Evolutionary conservation across 495 filamentous ascomycete species (phyloP).

Genomic region (Sordaria brevicollis): DNA sequence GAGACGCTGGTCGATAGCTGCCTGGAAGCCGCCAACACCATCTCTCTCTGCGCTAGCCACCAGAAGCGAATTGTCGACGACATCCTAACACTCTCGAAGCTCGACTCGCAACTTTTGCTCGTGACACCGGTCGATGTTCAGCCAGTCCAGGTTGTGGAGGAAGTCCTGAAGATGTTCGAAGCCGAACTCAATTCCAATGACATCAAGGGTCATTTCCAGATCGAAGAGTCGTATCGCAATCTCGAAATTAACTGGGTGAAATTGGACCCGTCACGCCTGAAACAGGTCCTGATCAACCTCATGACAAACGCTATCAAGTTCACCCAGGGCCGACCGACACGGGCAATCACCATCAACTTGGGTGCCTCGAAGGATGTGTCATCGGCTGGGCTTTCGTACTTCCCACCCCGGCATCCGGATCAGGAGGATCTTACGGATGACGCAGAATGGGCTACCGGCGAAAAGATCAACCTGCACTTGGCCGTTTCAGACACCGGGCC

Average conservation of each 20-base stretch:
- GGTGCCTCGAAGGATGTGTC: constrained; percentile 51
- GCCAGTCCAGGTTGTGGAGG: constrained; percentile 55
- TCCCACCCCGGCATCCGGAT: constrained; percentile 42
- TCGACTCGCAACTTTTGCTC: constrained; percentile 71
- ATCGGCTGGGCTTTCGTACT: constrained; percentile 36
- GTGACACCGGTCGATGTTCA: constrained; percentile 66
- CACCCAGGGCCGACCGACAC: constrained; percentile 45
- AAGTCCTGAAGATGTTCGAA: constrained; percentile 72
- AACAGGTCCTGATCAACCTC: constrained; percentile 72
- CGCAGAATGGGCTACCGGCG: constrained; percentile 58
- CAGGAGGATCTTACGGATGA: constrained; percentile 42
- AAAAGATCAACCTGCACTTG: constrained; percentile 60
- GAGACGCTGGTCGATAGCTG: constrained; percentile 38
- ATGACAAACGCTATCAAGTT: constrained; percentile 79
- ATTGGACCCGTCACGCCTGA: constrained; percentile 64
- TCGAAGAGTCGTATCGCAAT: constrained; percentile 54
- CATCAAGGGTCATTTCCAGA: constrained; percentile 58
- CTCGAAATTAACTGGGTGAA: constrained; percentile 65
- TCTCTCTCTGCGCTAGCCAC: constrained; percentile 71
- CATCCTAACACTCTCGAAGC: constrained; percentile 71
- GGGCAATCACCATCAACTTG: constrained; percentile 59
- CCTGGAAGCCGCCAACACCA: constrained; percentile 72
- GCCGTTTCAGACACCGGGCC: constrained; percentile 71
- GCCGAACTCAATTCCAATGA: constrained; percentile 61
- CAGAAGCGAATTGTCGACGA: constrained; percentile 75